Conservation (phyloP, 257 asterid genomes). For the Jaltomata sinuosa region DNA sequence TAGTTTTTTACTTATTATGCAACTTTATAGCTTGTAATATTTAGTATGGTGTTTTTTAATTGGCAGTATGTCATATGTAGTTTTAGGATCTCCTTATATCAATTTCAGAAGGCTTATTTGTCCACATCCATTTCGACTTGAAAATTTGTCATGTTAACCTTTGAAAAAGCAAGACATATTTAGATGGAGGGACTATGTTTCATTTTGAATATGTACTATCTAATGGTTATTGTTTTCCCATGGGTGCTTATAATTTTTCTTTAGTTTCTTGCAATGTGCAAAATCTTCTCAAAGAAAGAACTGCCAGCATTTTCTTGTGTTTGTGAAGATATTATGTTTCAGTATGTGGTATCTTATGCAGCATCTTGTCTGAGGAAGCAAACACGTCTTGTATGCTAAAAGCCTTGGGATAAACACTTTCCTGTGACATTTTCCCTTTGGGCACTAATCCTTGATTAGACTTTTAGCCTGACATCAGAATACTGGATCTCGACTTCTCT, state of each 20-base stretch:
- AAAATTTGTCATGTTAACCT: background rate
- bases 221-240: background rate
- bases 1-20: background rate
- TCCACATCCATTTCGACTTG: background rate
- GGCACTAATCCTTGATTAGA: background rate
- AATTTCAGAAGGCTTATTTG: background rate
- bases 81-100: background rate
- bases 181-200: background rate
- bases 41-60: background rate
- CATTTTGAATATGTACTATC: background rate
- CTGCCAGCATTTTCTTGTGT: background rate
- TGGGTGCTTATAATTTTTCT: background rate
- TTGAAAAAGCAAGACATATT: background rate
- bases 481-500: background rate
- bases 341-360: background rate
- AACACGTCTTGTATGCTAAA: background rate
- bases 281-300: background rate
- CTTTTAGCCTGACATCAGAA: background rate
- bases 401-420: background rate
- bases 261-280: background rate
- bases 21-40: background rate
- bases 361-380: background rate
- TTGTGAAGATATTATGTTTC: background rate
- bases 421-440: background rate
- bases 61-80: background rate